Evolutionary conservation across 805 yeast genomes (phyloP).

Genomic region (Suhomyces tanzawaensis): DNA sequence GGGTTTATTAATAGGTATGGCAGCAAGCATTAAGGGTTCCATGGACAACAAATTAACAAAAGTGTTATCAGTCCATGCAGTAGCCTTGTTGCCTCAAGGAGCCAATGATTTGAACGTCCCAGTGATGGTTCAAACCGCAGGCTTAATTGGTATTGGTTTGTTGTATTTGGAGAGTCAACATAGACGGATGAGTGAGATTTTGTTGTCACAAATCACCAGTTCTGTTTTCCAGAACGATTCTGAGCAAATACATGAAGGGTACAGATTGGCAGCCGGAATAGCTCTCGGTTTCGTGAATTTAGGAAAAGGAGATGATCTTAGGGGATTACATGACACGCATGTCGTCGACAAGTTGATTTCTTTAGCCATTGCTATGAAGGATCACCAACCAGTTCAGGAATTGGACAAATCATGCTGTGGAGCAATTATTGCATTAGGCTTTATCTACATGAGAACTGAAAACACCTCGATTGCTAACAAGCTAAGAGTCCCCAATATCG

Average conservation of each 20-base stretch:
- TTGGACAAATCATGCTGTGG: constrained; percentile 69
- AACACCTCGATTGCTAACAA: constrained; percentile 59
- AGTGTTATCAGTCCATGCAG: constrained; percentile 89
- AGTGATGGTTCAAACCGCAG: constrained; percentile 83
- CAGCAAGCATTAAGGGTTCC: constrained; percentile 80
- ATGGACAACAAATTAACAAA: constrained; percentile 87
- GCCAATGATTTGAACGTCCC: constrained; percentile 87
- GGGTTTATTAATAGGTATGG: constrained; percentile 86
- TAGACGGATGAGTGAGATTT: constrained; percentile 78
- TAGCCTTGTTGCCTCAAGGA: constrained; percentile 86
- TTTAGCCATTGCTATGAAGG: constrained; percentile 58
- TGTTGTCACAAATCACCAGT: constrained; percentile 66
- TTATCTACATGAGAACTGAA: constrained; percentile 70
- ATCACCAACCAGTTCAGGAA: constrained; percentile 57
- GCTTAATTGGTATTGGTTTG: constrained; percentile 85
- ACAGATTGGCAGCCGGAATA: constrained; percentile 83
- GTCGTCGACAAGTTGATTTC: constrained; percentile 59
- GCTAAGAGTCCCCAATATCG: constrained; percentile 57
- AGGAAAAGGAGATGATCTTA: constrained; percentile 66
- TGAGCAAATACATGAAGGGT: constrained; percentile 68
- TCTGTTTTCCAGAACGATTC: constrained; percentile 53
- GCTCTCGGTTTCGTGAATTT: constrained; percentile 81
- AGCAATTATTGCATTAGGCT: constrained; percentile 69
- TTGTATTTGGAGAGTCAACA: constrained; percentile 76
- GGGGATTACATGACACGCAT: constrained; percentile 59